Evolutionary conservation across 2,329 filamentous ascomycete species (phyloP).

Genomic region (Trichoderma sp.): DNA sequence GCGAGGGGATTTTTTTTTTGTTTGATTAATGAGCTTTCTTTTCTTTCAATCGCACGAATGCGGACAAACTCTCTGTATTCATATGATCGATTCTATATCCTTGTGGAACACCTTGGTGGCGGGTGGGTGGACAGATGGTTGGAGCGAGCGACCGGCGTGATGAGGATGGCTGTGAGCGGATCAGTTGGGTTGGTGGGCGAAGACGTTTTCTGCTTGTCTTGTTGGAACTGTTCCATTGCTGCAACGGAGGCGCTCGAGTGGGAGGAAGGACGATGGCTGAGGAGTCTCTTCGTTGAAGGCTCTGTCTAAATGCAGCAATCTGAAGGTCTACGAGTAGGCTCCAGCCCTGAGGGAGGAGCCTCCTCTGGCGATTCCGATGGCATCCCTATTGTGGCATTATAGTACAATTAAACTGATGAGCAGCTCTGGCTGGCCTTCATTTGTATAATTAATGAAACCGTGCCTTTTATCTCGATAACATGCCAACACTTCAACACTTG

Average conservation of each 20-base stretch:
- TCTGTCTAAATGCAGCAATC: slow-evolving; percentile 1
- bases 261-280: slow-evolving; percentile 1
- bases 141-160: neutral
- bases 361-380: slow-evolving; percentile 6
- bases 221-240: neutral
- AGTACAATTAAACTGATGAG: slow-evolving; percentile 26
- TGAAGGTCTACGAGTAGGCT: slow-evolving; percentile 7
- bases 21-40: slow-evolving; percentile 33
- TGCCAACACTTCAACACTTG: neutral
- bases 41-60: slow-evolving; percentile 21
- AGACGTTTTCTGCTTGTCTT: neutral
- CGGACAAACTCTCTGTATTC: slow-evolving; percentile 20
- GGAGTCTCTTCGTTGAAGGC: neutral
- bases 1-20: slow-evolving; percentile 28
- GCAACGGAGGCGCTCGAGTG: neutral
- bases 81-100: slow-evolving; percentile 15
- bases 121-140: neutral
- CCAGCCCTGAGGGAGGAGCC: slow-evolving; percentile 2
- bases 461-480: neutral
- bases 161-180: neutral
- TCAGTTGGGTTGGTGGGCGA: slow-evolving; percentile 4
- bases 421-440: slow-evolving; percentile 15
- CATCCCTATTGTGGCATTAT: slow-evolving; percentile 23
- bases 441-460: slow-evolving; percentile 1
- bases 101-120: slow-evolving; percentile 1